Percentiles rank a stretch among this genome's conserved stretches.
Evolutionary conservation across 805 yeast species (phyloP).

Genomic region (Torulaspora quercuum): DNA sequence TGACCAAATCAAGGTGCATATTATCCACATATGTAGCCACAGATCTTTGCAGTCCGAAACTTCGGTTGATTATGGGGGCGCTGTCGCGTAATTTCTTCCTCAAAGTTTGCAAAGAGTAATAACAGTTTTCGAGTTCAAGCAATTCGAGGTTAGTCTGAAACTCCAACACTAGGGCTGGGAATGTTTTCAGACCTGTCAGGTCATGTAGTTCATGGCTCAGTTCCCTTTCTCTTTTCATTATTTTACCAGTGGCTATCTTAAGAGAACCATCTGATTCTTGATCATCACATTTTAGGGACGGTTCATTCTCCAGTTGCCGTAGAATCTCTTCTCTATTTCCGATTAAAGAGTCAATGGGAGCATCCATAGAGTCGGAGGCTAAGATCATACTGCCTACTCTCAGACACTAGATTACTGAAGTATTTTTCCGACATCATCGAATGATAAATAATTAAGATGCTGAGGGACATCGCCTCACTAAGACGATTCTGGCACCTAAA

Average conservation of each 20-base stretch:
- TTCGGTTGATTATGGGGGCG: constrained; percentile 19
- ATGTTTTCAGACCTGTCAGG: constrained; percentile 18
- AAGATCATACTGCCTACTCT: constrained; percentile 2
- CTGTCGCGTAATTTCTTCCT: constrained; percentile 25
- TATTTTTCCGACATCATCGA: too few relatives aligned
- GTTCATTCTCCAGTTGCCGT: constrained; percentile 10
- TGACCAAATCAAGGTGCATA: constrained; percentile 27
- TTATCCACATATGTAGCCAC: constrained; percentile 27
- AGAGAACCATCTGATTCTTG: neutral
- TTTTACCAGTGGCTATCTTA: constrained; percentile 4
- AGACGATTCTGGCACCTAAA: too few relatives aligned
- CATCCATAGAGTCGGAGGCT: neutral
- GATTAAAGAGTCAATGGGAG: constrained; percentile 1
- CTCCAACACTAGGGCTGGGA: constrained; percentile 28
- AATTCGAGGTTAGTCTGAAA: constrained; percentile 30
- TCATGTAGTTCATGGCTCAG: constrained; percentile 25
- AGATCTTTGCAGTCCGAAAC: constrained; percentile 31
- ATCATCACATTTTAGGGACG: constrained; percentile 2
- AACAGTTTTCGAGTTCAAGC: constrained; percentile 35
- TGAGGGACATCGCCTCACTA: too few relatives aligned
- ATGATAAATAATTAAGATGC: too few relatives aligned
- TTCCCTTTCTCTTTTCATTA: constrained; percentile 20
- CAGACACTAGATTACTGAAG: too few relatives aligned
- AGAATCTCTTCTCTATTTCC: constrained; percentile 5
- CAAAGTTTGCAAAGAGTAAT: constrained; percentile 29